Percentiles rank a stretch among this genome's conserved stretches.
Conservation (phyloP, 2,329 filamentous ascomycete species). For the Phyllosticta capitalensis region DNA sequence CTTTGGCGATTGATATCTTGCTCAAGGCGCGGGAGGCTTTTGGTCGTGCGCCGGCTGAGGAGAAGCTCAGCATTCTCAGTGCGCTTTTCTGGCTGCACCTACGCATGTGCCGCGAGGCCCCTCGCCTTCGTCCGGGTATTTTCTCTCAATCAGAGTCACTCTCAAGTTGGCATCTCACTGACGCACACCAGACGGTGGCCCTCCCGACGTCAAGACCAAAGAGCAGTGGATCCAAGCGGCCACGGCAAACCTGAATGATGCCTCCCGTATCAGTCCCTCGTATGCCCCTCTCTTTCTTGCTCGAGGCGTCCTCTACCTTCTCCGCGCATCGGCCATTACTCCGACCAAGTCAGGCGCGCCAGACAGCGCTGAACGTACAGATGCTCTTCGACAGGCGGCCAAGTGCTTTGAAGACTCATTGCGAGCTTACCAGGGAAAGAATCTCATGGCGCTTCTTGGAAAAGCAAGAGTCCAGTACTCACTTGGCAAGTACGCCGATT, state of each 20-base stretch:
- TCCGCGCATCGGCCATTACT: conserved; percentile 75
- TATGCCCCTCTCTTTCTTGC: conserved; percentile 88
- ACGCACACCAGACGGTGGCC: conserved; percentile 29
- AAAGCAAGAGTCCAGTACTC: conserved; percentile 82
- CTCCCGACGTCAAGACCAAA: conserved; percentile 75
- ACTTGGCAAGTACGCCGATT: conserved; percentile 74
- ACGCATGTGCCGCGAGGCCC: conserved; percentile 77
- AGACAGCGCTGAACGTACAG: conserved; percentile 61
- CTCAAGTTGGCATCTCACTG: not conserved
- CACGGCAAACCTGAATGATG: conserved; percentile 88
- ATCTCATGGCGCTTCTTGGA: conserved; percentile 86
- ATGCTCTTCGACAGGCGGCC: conserved; percentile 72
- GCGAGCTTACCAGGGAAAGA: conserved; percentile 71
- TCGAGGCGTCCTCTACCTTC: conserved; percentile 76
- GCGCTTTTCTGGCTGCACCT: conserved; percentile 87
- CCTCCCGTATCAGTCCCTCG: conserved; percentile 84
- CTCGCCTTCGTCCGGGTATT: conserved; percentile 50
- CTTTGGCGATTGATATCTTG: conserved; percentile 65
- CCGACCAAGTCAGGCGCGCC: conserved; percentile 58
- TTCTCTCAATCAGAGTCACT: not conserved
- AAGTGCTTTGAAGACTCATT: conserved; percentile 95
- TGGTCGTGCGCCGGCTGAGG: conserved; percentile 59
- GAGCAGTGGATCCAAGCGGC: conserved; percentile 85
- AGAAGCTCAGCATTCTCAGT: conserved; percentile 75
- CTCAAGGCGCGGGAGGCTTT: conserved; percentile 67